Conservation (phyloP, 1,139 yeast genomes). For the Wickerhamomyces sp. region DNA sequence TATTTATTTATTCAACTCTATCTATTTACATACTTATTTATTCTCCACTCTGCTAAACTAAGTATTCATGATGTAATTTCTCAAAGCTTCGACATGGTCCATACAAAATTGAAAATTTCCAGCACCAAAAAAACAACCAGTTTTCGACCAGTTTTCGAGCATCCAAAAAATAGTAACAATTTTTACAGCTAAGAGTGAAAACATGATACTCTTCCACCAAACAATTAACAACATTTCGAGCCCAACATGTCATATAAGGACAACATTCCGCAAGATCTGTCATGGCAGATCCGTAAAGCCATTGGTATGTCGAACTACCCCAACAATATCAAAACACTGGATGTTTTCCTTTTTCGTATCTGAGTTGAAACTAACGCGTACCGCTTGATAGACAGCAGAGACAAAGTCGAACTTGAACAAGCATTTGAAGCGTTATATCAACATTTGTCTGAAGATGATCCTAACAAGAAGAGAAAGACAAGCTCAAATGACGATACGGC, state of each 20-base stretch:
- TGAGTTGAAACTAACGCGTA: not conserved
- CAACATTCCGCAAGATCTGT: too few species aligned
- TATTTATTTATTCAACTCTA: constrained; percentile 3
- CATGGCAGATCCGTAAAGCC: constrained; percentile 11
- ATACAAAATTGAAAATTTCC: not conserved
- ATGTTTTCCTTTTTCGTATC: too few species aligned
- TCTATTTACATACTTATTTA: not conserved
- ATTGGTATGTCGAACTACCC: constrained; percentile 10
- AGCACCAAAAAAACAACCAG: not conserved
- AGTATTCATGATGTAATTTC: constrained; percentile 6
- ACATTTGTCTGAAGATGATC: constrained; percentile 11
- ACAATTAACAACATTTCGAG: too few species aligned
- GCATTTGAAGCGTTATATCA: constrained; percentile 29
- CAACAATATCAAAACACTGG: not conserved
- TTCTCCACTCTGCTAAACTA: too few species aligned
- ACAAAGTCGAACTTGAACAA: not conserved
- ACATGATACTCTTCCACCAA: too few species aligned
- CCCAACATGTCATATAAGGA: too few species aligned
- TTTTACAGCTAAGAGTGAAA: too few species aligned
- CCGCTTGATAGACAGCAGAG: too few species aligned
- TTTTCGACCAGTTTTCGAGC: not conserved
- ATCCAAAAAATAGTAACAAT: not conserved
- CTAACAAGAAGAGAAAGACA: constrained; percentile 24
- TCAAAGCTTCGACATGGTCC: not conserved
- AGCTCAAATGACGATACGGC: not conserved